phyloP scores from a whole-genome alignment of 2,329 filamentous ascomycete genomes.

The Aureobasidium vineae region DNA sequence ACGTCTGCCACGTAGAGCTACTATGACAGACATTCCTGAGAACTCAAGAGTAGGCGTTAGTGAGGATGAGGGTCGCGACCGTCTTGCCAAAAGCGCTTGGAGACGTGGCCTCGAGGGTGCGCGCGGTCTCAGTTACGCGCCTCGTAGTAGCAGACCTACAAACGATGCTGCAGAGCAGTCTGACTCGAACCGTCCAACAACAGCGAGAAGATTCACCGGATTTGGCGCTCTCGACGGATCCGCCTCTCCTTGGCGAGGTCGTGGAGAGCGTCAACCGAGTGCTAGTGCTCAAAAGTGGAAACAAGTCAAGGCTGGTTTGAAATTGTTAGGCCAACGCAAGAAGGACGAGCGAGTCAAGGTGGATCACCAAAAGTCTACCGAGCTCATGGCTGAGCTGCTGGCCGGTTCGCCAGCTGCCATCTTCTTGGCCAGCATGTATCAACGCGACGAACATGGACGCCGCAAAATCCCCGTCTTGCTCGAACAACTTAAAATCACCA shows the following conservation, averaged over 20 bases:
- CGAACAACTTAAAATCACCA: constrained; percentile 86
- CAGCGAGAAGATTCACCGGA: constrained; percentile 49
- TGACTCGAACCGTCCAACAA: constrained; percentile 44
- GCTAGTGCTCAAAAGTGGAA: constrained; percentile 77
- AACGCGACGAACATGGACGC: constrained; percentile 93
- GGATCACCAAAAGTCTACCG: constrained; percentile 92
- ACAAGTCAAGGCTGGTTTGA: constrained; percentile 86
- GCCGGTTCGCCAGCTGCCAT: constrained; percentile 90
- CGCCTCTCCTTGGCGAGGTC: constrained; percentile 45
- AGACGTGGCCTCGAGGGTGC: constrained; percentile 49
- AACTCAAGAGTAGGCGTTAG: constrained; percentile 48
- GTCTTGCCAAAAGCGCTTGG: constrained; percentile 49
- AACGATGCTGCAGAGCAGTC: constrained; percentile 36
- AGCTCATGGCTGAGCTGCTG: constrained; percentile 90
- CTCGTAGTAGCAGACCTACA: constrained; percentile 28
- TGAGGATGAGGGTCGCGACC: constrained; percentile 52
- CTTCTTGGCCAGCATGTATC: constrained; percentile 96
- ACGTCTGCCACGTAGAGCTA: constrained; percentile 52
- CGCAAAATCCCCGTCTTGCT: constrained; percentile 91
- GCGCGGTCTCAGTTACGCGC: constrained; percentile 48
- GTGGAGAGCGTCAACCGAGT: constrained; percentile 49
- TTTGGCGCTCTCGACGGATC: constrained; percentile 42
- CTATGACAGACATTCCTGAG: constrained; percentile 50
- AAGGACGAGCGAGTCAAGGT: constrained; percentile 81
- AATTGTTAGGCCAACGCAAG: constrained; percentile 73